A percentile compares a stretch with the other conserved stretches of the same genome.
Conservation (phyloP, 164 flowering plant genomes). For the Stephania japonica region DNA sequence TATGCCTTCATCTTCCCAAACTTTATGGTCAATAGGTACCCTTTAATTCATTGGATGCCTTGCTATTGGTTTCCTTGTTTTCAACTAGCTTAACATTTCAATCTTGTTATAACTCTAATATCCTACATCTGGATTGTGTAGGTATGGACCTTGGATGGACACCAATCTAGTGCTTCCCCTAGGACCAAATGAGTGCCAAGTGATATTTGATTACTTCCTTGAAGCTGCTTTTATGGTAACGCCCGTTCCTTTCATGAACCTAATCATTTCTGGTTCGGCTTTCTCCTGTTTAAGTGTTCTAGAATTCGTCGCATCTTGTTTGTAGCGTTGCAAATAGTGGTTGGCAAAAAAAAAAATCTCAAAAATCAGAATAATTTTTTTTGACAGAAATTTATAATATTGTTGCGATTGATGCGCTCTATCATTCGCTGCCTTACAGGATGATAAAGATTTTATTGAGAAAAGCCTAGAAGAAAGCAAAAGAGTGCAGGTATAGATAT, state of each 20-base stretch:
- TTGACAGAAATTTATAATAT: neutral
- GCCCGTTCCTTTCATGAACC: no score
- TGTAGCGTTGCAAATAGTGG: no score
- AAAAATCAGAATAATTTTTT: no score
- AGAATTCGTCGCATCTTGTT: no score
- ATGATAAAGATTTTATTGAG: slow-evolving; percentile 52
- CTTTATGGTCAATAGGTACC: slow-evolving; percentile 86
- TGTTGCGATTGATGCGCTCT: neutral
- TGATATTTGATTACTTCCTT: slow-evolving; percentile 84
- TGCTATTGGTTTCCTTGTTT: neutral
- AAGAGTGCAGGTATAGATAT: slow-evolving; percentile 41
- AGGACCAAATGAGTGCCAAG: slow-evolving; percentile 71
- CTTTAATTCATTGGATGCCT: neutral
- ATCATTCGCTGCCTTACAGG: slow-evolving; percentile 31
- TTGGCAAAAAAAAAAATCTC: no score
- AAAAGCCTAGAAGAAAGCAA: slow-evolving; percentile 78
- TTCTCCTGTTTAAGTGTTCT: no score
- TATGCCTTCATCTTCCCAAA: slow-evolving; percentile 94
- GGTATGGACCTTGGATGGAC: slow-evolving; percentile 99
- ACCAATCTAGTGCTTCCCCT: slow-evolving; percentile 86
- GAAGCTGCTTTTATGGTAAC: slow-evolving; percentile 55
- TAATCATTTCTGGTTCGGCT: no score
- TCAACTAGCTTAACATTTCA: neutral
- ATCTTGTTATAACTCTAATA: neutral
- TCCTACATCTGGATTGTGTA: slow-evolving; percentile 14